Evolutionary conservation across 768 basidiomycete genomes (phyloP), one percentile per base, ranked within the genome.

Genomic region (Agaricus subrufescens): DNA sequence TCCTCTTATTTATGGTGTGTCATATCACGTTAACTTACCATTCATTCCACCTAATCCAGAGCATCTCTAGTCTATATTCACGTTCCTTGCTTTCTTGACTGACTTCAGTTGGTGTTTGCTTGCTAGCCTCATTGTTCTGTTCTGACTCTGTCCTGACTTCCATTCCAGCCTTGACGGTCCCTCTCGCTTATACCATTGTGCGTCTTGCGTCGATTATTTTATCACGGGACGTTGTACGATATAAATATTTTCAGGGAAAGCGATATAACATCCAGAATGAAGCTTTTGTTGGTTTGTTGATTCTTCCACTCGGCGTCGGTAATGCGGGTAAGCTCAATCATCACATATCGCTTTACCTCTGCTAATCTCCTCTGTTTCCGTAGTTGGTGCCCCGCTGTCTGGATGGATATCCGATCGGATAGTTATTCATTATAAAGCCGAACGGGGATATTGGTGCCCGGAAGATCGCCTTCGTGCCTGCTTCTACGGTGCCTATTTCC

Each of bases 131-230:
- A 19, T 9, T 4, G 19, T 23, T 37, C 11, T 34, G 2, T 37
- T 11, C 19, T 19, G 30, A 34, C 19, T n/a, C 3, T 50, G 9
- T 5, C 19, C 19, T 19, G 19, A 19, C 19, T 26, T 25, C 27
- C 42, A 43, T 3, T n/a, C 5, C 31, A 72, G 83, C 79, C 19
- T 55, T 88, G 2, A 63, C 87, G 49, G 66, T 85, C 19, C 88
- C 89, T 0, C 67, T 90, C 6, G 77, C 85, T 0, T 86, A 83
- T 58, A 89, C 86, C 0, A 74, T 89, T 27, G 87, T 88, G 59
- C 60, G 82, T 67, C 11, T 19, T 27, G 5, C n/a, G 48, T 6
- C 26, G 1, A 29, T 11, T 27, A 2, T 27, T 19, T 40, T 6
- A 26, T 26, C 15, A 23, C 6, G 12, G n/a, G 19, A 34, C 26